Conservation (phyloP, 1,139 yeast genomes). For the Geotrichum histeridarum region DNA sequence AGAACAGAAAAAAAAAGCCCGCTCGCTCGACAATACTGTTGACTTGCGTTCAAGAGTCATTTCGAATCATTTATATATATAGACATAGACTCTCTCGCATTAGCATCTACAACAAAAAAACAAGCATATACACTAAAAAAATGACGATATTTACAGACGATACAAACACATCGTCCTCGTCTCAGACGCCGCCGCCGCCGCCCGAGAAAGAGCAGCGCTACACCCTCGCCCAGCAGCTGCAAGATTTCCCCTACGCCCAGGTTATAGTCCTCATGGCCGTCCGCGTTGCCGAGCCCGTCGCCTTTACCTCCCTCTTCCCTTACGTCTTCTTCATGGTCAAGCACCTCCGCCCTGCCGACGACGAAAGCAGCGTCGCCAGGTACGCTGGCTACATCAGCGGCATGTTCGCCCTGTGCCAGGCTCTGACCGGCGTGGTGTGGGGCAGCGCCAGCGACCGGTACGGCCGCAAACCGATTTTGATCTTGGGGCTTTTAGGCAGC, state of each 20-base stretch:
- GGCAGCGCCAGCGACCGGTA: conserved; percentile 50
- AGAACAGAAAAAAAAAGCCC: too few species aligned
- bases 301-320: conserved; percentile 60
- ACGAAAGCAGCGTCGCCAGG: conserved; percentile 41
- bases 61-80: too few species aligned
- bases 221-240: conserved; percentile 35
- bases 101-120: too few species aligned
- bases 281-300: conserved; percentile 56
- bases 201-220: conserved; percentile 14
- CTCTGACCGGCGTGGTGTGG: conserved; percentile 55
- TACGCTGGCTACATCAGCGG: conserved; percentile 59
- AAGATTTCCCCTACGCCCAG: conserved; percentile 51
- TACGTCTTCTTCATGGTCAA: conserved; percentile 61
- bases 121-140: too few species aligned
- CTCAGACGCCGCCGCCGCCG: not conserved
- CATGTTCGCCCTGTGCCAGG: conserved; percentile 50
- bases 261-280: conserved; percentile 43
- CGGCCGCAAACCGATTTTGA: conserved; percentile 56
- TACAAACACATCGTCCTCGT: not conserved
- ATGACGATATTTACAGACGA: not conserved
- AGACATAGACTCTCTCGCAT: too few species aligned
- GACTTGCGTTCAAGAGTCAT: too few species aligned
- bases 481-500: conserved; percentile 51
- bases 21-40: too few species aligned
- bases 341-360: conserved; percentile 32